Percentiles rank a stretch among this genome's conserved stretches.
Conservation (phyloP, 2,329 filamentous ascomycete genomes). For the Thelonectria rubi region DNA sequence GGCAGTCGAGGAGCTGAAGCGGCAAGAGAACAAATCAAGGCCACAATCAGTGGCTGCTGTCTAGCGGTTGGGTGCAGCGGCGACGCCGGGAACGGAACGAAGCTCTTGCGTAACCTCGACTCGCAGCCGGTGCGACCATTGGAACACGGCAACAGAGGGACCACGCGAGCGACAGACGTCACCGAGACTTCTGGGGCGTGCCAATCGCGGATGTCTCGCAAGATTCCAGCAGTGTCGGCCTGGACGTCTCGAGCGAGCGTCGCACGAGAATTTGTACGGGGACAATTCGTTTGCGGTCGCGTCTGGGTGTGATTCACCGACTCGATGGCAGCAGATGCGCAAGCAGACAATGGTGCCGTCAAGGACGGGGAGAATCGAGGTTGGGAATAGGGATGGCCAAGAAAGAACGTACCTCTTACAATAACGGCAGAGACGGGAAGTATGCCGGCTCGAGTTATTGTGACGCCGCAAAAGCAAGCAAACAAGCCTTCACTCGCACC, state of each 20-base stretch:
- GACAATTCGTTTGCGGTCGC: slow-evolving; percentile 2
- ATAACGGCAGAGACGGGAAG: slow-evolving; percentile 22
- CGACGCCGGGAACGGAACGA: slow-evolving; percentile 33
- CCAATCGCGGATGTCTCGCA: slow-evolving; percentile 27
- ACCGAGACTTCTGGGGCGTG: slow-evolving; percentile 26
- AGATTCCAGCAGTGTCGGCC: slow-evolving; percentile 6
- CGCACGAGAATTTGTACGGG: slow-evolving; percentile 3
- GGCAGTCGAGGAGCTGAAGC: slow-evolving; percentile 29
- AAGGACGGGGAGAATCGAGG: slow-evolving; percentile 4
- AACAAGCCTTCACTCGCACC: slow-evolving; percentile 11
- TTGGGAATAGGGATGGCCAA: slow-evolving; percentile 30
- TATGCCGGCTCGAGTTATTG: slow-evolving; percentile 24
- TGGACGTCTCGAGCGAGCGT: slow-evolving; percentile 9
- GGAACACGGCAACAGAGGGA: slow-evolving; percentile 29
- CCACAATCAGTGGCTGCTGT: slow-evolving; percentile 24
- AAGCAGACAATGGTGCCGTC: slow-evolving; percentile 9
- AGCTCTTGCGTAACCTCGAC: slow-evolving; percentile 40
- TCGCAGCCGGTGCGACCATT: slow-evolving; percentile 33
- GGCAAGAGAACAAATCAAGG: slow-evolving; percentile 19
- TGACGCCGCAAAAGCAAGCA: slow-evolving; percentile 30
- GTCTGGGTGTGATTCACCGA: slow-evolving; percentile 2
- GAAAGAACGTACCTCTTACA: slow-evolving; percentile 35
- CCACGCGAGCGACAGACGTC: slow-evolving; percentile 34
- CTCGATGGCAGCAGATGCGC: background rate
- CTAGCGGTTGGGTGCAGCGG: slow-evolving; percentile 31